phyloP scores from a whole-genome alignment of 2,329 filamentous ascomycete genomes.

The Diaporthe sp. region DNA sequence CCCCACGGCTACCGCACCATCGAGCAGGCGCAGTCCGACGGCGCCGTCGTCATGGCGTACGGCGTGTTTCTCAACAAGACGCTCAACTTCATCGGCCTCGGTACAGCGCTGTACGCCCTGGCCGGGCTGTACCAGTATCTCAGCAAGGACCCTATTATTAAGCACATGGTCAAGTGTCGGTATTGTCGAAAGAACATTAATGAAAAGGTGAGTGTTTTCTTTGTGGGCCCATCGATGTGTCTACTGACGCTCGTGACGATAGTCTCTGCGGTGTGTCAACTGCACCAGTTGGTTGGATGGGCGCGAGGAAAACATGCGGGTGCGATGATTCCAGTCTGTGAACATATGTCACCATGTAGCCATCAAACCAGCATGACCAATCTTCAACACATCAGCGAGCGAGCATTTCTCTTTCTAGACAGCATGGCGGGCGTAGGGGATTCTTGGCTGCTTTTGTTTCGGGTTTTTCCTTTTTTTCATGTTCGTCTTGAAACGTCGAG shows the following conservation, averaged over 20 bases:
- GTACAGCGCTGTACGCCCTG: constrained; percentile 72
- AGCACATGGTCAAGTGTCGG: constrained; percentile 74
- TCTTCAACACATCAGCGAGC: constrained; percentile 13
- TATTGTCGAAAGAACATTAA: constrained; percentile 74
- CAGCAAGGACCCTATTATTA: constrained; percentile 75
- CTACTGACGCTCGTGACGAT: neutral
- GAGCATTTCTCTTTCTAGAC: neutral
- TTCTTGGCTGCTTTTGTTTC: neutral
- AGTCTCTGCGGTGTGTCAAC: constrained; percentile 58
- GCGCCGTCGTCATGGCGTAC: constrained; percentile 74
- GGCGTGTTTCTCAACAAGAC: constrained; percentile 72
- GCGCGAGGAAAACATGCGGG: constrained; percentile 50
- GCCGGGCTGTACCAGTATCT: constrained; percentile 71
- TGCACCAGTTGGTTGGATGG: constrained; percentile 65
- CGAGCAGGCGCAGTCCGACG: constrained; percentile 74
- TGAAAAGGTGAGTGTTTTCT: constrained; percentile 61
- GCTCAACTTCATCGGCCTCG: constrained; percentile 74
- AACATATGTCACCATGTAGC: neutral
- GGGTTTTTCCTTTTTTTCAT: neutral
- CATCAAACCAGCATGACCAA: neutral
- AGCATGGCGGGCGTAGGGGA: neutral
- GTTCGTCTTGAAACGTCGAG: constrained; percentile 11
- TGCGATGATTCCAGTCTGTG: neutral
- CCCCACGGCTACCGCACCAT: constrained; percentile 75
- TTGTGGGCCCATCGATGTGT: neutral